Conservation (phyloP, 352 stramenopile species). For the Phytopythium oedochilum region DNA sequence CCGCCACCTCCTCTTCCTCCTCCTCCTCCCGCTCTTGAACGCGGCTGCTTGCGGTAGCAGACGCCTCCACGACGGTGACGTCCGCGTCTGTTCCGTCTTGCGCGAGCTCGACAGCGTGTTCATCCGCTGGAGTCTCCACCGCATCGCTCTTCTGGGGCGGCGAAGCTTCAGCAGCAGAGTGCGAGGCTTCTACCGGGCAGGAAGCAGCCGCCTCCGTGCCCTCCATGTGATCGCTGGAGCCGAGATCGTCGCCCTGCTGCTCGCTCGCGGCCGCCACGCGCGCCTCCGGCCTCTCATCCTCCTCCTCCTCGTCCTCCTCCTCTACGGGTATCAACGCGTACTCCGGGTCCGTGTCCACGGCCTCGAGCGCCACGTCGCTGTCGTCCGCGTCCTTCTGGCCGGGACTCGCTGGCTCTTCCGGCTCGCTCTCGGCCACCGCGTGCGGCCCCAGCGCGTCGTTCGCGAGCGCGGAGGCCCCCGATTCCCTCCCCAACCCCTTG, state of each 20-base stretch:
- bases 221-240: too few relatives aligned
- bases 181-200: too few relatives aligned
- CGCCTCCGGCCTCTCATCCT: neutral
- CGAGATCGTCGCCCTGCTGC: too few relatives aligned
- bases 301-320: neutral
- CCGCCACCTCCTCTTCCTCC: conserved; percentile 5
- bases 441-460: neutral
- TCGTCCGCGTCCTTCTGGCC: neutral
- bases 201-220: neutral
- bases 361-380: neutral
- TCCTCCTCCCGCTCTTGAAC: neutral
- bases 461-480: neutral
- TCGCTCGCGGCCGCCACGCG: too few relatives aligned
- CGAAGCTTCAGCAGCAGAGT: neutral
- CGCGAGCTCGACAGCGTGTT: neutral
- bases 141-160: neutral
- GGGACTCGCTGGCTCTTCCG: conserved; percentile 7
- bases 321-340: neutral
- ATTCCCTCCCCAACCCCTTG: neutral
- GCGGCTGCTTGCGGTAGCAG: neutral
- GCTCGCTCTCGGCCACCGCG: neutral
- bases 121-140: neutral
- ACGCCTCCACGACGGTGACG: neutral
- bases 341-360: neutral
- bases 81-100: neutral